These are phyloP conservation scores for Mariannaea sp. DNA, from an alignment of 2,329 filamentous ascomycete genomes.

Conservation along the genomic window DNA sequence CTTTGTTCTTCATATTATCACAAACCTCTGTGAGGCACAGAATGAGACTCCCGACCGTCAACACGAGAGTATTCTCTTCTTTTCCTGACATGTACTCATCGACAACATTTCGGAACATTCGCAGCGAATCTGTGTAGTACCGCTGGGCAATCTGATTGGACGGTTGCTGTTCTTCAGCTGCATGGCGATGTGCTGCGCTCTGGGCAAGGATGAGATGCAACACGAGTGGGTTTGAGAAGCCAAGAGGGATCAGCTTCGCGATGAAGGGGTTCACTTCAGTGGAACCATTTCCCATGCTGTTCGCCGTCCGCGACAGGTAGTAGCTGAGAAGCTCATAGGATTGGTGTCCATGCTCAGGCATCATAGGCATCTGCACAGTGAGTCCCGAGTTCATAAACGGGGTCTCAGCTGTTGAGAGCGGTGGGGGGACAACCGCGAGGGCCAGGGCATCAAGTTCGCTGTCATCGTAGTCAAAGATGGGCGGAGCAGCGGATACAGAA, in stretches of 20 bases:
- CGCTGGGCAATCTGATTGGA: conserved; percentile 41
- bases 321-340: conserved; percentile 52
- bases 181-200: conserved; percentile 46
- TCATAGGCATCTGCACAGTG: conserved; percentile 37
- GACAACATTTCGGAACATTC: conserved; percentile 44
- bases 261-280: conserved; percentile 53
- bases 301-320: conserved; percentile 50
- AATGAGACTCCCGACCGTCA: conserved; percentile 51
- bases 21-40: conserved; percentile 54
- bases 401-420: conserved; percentile 9
- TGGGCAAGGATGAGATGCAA: conserved; percentile 54
- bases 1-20: background rate
- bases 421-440: conserved; percentile 19
- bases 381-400: conserved; percentile 28
- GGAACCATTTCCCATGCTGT: conserved; percentile 54
- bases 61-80: conserved; percentile 43
- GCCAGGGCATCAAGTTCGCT: conserved; percentile 30
- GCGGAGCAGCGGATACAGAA: conserved; percentile 10
- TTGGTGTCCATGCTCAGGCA: conserved; percentile 40
- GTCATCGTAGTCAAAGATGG: conserved; percentile 22
- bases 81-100: conserved; percentile 42
- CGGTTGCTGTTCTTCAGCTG: conserved; percentile 35
- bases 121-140: conserved; percentile 45
- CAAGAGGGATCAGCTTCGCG: conserved; percentile 51
- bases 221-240: conserved; percentile 51